Percentiles rank a stretch among this genome's conserved stretches.
phyloP scores from a whole-genome alignment of 176 grass and related monocot species.

The Lolium multiflorum region DNA sequence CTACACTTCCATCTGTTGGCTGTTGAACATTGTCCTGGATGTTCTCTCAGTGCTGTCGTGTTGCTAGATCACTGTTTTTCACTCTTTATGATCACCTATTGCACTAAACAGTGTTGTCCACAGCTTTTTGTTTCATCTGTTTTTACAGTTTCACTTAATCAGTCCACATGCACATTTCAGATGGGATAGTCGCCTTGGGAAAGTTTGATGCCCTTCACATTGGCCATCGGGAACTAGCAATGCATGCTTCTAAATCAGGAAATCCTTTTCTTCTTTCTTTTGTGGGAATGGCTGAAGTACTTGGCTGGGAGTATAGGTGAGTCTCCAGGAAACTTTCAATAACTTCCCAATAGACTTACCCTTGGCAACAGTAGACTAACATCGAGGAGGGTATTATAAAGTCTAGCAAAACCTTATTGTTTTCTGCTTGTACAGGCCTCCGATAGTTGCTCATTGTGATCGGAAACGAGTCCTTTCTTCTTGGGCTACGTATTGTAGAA shows the following conservation, averaged over 20 bases:
- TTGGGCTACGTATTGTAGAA: conserved; percentile 74
- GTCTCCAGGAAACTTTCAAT: conserved; percentile 14
- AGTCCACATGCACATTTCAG: conserved; percentile 50
- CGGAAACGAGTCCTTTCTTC: conserved; percentile 84
- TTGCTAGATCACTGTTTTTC: conserved; percentile 15
- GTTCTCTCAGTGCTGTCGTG: neutral
- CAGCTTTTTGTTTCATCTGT: conserved; percentile 8
- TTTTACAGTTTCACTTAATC: conserved; percentile 30
- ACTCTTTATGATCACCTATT: neutral
- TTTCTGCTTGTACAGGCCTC: conserved; percentile 59
- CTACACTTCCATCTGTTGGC: neutral
- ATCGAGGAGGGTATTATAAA: conserved; percentile 11
- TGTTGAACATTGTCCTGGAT: conserved; percentile 19
- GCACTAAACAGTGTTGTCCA: neutral
- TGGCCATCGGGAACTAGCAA: conserved; percentile 86
- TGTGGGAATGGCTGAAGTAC: conserved; percentile 94
- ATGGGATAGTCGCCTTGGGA: conserved; percentile 95
- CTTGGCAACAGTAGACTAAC: neutral
- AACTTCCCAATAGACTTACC: neutral
- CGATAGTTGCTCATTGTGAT: conserved; percentile 85
- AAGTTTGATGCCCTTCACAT: conserved; percentile 99
- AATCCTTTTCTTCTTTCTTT: conserved; percentile 95
- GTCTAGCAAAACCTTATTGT: conserved; percentile 1
- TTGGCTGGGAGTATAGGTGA: conserved; percentile 94
- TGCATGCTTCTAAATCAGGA: conserved; percentile 84